Evolutionary conservation across 768 basidiomycete genomes (phyloP).

Genomic region (Trametopsis cervina): DNA sequence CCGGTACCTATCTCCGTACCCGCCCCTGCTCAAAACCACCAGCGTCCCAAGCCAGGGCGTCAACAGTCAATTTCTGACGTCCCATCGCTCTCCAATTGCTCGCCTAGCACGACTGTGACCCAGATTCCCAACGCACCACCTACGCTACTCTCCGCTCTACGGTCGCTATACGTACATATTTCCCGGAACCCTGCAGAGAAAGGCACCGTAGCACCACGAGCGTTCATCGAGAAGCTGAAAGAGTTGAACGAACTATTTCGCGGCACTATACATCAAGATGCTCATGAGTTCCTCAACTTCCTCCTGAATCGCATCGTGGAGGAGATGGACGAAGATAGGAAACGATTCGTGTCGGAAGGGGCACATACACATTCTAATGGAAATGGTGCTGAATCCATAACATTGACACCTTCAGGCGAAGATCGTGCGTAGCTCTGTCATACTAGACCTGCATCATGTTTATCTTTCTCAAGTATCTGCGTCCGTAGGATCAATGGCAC

Average conservation of each 20-base stretch:
- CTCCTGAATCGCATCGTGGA: conserved; percentile 90
- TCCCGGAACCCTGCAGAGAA: conserved; percentile 70
- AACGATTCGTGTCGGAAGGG: conserved; percentile 14
- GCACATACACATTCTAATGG: no score
- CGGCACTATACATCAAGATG: conserved; percentile 93
- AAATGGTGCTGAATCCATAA: no score
- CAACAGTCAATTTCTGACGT: conserved; percentile 33
- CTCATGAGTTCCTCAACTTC: conserved; percentile 96
- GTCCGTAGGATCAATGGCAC: conserved; percentile 51
- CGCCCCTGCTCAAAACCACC: conserved; percentile 25
- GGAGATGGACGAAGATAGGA: conserved; percentile 76
- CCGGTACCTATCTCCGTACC: conserved; percentile 18
- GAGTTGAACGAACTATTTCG: conserved; percentile 89
- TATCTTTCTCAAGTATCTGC: conserved; percentile 40
- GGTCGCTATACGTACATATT: conserved; percentile 84
- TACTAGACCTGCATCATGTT: conserved; percentile 4
- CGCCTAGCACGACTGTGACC: conserved; percentile 24
- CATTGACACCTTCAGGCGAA: conserved; percentile 34
- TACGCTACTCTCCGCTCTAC: conserved; percentile 86
- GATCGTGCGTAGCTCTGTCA: conserved; percentile 48
- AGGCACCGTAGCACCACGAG: conserved; percentile 84
- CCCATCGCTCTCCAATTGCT: conserved; percentile 16
- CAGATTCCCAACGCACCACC: conserved; percentile 53
- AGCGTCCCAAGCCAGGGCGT: conserved; percentile 55
- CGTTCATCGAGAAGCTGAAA: conserved; percentile 91